phyloP scores from a whole-genome alignment of 352 stramenopile genomes.

The Peronospora tabacina region DNA sequence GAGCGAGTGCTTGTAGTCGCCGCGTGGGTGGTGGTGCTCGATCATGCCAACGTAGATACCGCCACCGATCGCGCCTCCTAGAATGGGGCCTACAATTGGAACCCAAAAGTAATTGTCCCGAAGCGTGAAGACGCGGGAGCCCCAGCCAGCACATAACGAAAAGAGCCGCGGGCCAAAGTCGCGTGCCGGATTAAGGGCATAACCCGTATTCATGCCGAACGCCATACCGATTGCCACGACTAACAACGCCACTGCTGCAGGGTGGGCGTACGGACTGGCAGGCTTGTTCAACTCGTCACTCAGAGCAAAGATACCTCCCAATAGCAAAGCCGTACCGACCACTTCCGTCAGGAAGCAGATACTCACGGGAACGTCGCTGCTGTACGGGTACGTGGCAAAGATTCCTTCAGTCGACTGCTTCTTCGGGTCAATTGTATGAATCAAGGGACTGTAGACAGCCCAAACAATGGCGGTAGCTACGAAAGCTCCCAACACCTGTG shows the following conservation, averaged over 20 bases:
- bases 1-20: slow-evolving; percentile 35
- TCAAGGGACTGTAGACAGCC: slow-evolving; percentile 46
- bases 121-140: slow-evolving; percentile 27
- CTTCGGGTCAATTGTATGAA: slow-evolving; percentile 41
- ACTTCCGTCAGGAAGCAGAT: slow-evolving; percentile 57
- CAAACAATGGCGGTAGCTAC: slow-evolving; percentile 39
- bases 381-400: slow-evolving; percentile 51
- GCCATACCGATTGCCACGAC: slow-evolving; percentile 61
- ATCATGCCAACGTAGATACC: slow-evolving; percentile 36
- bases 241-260: slow-evolving; percentile 40
- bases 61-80: slow-evolving; percentile 37
- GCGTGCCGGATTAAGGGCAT: slow-evolving; percentile 57
- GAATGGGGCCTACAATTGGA: slow-evolving; percentile 40
- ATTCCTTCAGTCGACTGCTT: slow-evolving; percentile 30
- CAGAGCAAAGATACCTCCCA: slow-evolving; percentile 58
- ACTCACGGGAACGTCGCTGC: slow-evolving; percentile 25
- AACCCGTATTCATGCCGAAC: slow-evolving; percentile 67
- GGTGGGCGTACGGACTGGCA: slow-evolving; percentile 36
- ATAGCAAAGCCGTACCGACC: slow-evolving; percentile 47
- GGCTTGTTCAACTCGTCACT: slow-evolving; percentile 49
- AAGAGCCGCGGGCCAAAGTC: slow-evolving; percentile 51
- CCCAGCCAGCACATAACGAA: slow-evolving; percentile 35
- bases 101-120: slow-evolving; percentile 56
- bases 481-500: slow-evolving; percentile 51
- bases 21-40: slow-evolving; percentile 42